phyloP scores from a whole-genome alignment of 352 stramenopile species.

The Blastocystis sp. region DNA sequence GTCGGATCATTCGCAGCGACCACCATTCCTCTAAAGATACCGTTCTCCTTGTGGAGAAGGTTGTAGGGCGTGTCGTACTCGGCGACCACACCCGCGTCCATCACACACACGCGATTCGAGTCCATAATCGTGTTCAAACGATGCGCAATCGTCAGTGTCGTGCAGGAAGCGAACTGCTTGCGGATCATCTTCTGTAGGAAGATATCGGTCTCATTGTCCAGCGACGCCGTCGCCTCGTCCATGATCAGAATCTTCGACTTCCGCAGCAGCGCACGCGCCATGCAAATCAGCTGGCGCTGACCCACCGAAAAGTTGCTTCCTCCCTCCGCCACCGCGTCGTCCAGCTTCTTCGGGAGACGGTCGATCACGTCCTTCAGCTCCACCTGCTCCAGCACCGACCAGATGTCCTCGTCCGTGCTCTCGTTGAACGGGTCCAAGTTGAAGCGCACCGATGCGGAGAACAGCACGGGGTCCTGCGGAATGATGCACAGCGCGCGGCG shows the following conservation, averaged over 20 bases:
- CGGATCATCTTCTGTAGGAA: constrained; percentile 65
- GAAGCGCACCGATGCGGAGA: constrained; percentile 70
- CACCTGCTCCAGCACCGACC: constrained; percentile 58
- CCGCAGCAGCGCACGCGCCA: constrained; percentile 70
- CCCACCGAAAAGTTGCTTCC: constrained; percentile 74
- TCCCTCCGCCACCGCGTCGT: not conserved
- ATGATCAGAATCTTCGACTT: constrained; percentile 70
- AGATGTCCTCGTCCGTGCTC: constrained; percentile 60
- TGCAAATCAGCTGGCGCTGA: constrained; percentile 73
- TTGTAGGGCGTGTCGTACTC: constrained; percentile 68
- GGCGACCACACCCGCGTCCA: constrained; percentile 67
- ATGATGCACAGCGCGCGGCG: constrained; percentile 72
- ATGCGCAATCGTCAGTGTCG: constrained; percentile 76
- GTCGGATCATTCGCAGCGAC: constrained; percentile 1
- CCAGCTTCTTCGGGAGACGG: not conserved
- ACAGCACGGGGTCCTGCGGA: constrained; percentile 70
- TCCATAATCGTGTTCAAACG: constrained; percentile 74
- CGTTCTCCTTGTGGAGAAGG: constrained; percentile 27
- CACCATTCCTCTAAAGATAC: constrained; percentile 42
- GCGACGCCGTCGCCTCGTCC: constrained; percentile 70
- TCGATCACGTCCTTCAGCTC: constrained; percentile 46
- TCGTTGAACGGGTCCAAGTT: constrained; percentile 74
- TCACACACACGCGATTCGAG: constrained; percentile 73
- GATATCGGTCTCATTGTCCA: constrained; percentile 61
- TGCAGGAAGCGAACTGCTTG: constrained; percentile 66